phyloP scores from a whole-genome alignment of 768 basidiomycete genomes.

The Amanita pseudoporphyria region DNA sequence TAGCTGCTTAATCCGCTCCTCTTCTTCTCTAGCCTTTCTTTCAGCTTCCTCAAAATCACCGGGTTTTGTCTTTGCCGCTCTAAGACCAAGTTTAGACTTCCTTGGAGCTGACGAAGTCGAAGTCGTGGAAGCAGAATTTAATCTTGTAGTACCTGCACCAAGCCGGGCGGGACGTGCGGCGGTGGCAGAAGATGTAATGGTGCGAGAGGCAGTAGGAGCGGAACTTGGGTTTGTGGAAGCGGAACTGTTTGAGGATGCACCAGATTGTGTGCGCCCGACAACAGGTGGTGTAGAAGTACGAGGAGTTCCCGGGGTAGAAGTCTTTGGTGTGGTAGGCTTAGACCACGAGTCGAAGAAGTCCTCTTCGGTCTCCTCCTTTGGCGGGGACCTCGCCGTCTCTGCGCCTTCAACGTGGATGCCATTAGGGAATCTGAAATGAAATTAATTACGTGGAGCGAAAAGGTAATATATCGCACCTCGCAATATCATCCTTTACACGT shows the following conservation, averaged over 20 bases:
- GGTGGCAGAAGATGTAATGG: conserved; percentile 55
- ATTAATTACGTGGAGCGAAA: conserved; percentile 3
- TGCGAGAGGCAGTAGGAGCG: conserved; percentile 35
- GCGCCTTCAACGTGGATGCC: conserved; percentile 81
- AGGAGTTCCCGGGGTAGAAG: conserved; percentile 42
- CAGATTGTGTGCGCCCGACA: conserved; percentile 42
- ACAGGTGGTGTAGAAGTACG: conserved; percentile 45
- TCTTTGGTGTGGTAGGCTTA: conserved; percentile 59
- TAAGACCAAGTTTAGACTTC: conserved; percentile 71
- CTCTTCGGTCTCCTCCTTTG: conserved; percentile 51
- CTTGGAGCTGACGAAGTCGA: conserved; percentile 28
- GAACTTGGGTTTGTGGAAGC: conserved; percentile 20
- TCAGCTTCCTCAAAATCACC: conserved; percentile 96
- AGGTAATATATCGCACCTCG: conserved; percentile 31
- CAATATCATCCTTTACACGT: conserved; percentile 67
- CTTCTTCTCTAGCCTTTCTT: conserved; percentile 82
- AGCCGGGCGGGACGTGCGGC: conserved; percentile 33
- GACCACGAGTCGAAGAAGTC: conserved; percentile 99
- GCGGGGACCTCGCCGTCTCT: conserved; percentile 33
- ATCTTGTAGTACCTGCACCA: conserved; percentile 26
- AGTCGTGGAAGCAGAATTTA: conserved; percentile 25
- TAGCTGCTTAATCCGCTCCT: conserved; percentile 82
- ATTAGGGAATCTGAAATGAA: conserved; percentile 51
- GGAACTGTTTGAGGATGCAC: conserved; percentile 22
- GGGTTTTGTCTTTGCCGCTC: conserved; percentile 80